Evolutionary conservation across 169 alveolate genomes (phyloP).

Genomic region (Plasmodium vinckei): DNA sequence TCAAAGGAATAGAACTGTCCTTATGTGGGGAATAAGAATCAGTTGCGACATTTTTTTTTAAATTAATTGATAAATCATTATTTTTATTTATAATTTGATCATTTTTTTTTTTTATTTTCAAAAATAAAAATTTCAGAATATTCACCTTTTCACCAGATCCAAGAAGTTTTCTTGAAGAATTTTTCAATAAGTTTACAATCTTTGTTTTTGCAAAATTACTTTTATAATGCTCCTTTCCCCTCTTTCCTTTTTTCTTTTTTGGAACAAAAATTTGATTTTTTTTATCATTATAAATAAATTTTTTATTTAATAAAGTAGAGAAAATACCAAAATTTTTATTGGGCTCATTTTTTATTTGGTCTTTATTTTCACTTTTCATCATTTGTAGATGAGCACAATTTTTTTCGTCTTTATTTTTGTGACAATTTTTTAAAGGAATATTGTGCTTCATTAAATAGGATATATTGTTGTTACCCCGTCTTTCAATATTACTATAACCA

Average conservation of each 20-base stretch:
- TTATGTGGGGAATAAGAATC: background rate
- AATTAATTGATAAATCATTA: background rate
- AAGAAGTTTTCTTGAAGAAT: constrained; percentile 30
- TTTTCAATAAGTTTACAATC: constrained; percentile 19
- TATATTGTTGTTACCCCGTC: background rate
- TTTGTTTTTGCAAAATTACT: constrained; percentile 1
- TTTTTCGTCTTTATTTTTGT: constrained; percentile 9
- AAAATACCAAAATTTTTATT: background rate
- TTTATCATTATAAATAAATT: constrained; percentile 4
- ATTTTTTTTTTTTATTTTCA: constrained; percentile 35
- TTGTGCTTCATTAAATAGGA: background rate
- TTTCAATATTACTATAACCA: background rate
- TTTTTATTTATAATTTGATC: background rate
- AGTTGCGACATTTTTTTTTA: background rate
- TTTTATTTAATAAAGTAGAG: constrained; percentile 15
- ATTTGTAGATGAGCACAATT: background rate
- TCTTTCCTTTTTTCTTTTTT: background rate
- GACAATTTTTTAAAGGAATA: background rate
- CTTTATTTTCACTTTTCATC: constrained; percentile 11
- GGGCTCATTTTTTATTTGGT: background rate
- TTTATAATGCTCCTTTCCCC: background rate
- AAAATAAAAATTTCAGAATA: constrained; percentile 25
- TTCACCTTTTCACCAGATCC: constrained; percentile 36
- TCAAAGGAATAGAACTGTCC: background rate
- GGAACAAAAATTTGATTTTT: background rate